Evolutionary conservation across 257 asterid species (phyloP), one percentile per base, ranked within the genome.

Genomic region (Penstemon barbatus): DNA sequence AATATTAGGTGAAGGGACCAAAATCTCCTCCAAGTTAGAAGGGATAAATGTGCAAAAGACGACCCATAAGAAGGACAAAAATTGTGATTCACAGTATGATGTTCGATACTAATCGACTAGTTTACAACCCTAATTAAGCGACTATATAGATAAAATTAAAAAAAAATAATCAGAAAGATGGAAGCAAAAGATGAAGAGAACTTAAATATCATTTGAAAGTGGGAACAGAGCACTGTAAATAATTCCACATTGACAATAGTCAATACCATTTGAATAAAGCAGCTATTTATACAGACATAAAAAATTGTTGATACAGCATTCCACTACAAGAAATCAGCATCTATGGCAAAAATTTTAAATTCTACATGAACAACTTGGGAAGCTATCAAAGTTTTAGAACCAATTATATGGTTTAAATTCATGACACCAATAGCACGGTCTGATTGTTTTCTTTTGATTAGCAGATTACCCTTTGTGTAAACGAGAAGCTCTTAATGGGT

Each of bases 401-500:
- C 8, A 46, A 37, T 58, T 18, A 25, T 38, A 44, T 25, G 18
- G 71, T 13, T 18, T 18, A 61, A 63, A 61, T 50, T 50, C 11
- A 41, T 36, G 61, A 50, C 36, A 45, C 12, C 7, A 8, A 67
- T 45, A 58, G 69, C 38, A 54, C 50, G 43, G 55, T 46, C 39
- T 40, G 68, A 33, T 8, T 70, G 52, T 33, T 61, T 42, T 67
- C 60, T 66, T 70, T 45, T 37, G 13, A n/a, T 67, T 62, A 43
- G 61, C 68, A 48, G 76, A 53, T 42, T 56, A 53, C 56, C 8
- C 8, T 48, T 12, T 19, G 4, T 33, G 49, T 54, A 15, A 62
- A 42, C 7, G 49, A 65, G 60, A 61, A 51, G 38, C 38, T 53
- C 65, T 72, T 66, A 80, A 69, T 70, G n/a, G 57, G 78, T 51